phyloP scores from a whole-genome alignment of 495 filamentous ascomycete genomes.

The Neurospora sp. region DNA sequence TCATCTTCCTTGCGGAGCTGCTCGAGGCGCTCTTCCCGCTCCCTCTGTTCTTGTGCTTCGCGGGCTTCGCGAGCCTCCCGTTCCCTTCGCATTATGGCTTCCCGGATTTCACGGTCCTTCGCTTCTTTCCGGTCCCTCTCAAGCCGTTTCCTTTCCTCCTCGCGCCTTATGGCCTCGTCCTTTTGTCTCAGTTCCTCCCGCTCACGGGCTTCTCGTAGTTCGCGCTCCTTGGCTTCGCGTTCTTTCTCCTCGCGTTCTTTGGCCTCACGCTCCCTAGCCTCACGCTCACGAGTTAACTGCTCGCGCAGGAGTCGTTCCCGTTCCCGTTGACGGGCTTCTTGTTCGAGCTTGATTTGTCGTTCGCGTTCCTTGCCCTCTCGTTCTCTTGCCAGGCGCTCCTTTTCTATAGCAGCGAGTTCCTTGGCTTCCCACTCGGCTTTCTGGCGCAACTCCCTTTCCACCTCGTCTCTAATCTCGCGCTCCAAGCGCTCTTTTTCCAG shows the following conservation, averaged over 20 bases:
- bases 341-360: constrained; percentile 13
- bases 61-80: constrained; percentile 17
- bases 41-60: constrained; percentile 33
- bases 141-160: constrained; percentile 28
- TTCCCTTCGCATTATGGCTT: constrained; percentile 33
- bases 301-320: constrained; percentile 25
- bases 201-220: neutral
- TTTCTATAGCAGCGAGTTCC: constrained; percentile 9
- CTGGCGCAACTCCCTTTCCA: constrained; percentile 25
- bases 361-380: constrained; percentile 25
- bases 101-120: constrained; percentile 19
- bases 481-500: constrained; percentile 35
- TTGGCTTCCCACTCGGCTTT: constrained; percentile 18
- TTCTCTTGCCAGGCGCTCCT: constrained; percentile 36
- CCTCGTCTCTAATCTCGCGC: constrained; percentile 35
- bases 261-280: constrained; percentile 22
- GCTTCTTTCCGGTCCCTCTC: constrained; percentile 24
- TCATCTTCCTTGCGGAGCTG: constrained; percentile 9
- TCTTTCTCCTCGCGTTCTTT: constrained; percentile 26
- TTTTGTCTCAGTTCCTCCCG: neutral
- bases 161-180: constrained; percentile 5
- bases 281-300: constrained; percentile 33
- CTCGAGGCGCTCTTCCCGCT: constrained; percentile 18
- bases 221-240: constrained; percentile 1
- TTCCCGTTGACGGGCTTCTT: constrained; percentile 10